A percentile compares a stretch with the other conserved stretches of the same genome.
Evolutionary conservation across 225 moss, liverwort and hornwort genomes (phyloP).

Genomic region (Physcomitrium patens): DNA sequence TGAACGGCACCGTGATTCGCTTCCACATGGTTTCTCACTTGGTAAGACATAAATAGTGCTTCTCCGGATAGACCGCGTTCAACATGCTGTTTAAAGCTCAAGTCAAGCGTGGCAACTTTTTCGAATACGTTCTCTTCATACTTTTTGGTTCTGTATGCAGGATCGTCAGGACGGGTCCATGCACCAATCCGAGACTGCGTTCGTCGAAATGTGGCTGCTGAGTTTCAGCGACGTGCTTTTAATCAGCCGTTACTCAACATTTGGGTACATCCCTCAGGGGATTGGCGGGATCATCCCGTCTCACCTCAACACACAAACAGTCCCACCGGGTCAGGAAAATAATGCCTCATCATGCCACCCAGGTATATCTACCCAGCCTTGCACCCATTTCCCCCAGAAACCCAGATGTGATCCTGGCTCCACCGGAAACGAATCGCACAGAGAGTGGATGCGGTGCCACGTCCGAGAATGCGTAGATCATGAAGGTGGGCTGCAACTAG

Average conservation of each 20-base stretch:
- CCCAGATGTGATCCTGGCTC: constrained; percentile 30
- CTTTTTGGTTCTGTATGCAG: constrained; percentile 9
- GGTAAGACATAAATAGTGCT: constrained; percentile 26
- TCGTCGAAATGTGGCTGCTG: constrained; percentile 81
- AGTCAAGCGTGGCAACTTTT: no score
- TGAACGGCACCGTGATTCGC: constrained; percentile 52
- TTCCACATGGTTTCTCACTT: constrained; percentile 71
- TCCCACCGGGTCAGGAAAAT: no score
- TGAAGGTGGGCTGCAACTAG: constrained; percentile 52
- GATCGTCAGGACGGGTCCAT: constrained; percentile 43
- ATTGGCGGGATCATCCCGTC: constrained; percentile 33
- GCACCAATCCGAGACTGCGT: constrained; percentile 50
- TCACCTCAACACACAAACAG: constrained; percentile 19
- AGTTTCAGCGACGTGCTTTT: constrained; percentile 67
- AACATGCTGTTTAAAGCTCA: no score
- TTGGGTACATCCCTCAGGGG: constrained; percentile 74
- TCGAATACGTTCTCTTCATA: neutral
- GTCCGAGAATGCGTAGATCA: constrained; percentile 60
- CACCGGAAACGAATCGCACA: constrained; percentile 40
- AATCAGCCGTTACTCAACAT: constrained; percentile 68
- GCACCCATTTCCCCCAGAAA: constrained; percentile 63
- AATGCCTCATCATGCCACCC: constrained; percentile 32
- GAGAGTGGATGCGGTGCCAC: constrained; percentile 64
- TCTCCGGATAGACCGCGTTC: neutral
- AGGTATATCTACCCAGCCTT: constrained; percentile 59